phyloP scores from a whole-genome alignment of 495 filamentous ascomycete genomes.

The Astrocystis sublimbata region DNA sequence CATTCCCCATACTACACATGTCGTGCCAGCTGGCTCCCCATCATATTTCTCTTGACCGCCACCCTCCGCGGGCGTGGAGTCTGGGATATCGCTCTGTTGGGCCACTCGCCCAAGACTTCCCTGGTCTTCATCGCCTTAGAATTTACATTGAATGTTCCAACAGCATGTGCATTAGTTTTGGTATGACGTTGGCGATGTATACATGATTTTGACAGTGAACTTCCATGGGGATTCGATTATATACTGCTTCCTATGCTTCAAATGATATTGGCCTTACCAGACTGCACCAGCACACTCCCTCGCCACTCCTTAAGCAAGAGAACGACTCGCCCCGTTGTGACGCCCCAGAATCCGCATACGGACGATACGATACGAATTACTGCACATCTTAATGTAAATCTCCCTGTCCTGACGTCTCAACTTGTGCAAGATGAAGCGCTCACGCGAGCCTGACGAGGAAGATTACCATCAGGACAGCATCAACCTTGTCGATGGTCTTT shows the following conservation, averaged over 20 bases:
- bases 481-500: conserved; percentile 2
- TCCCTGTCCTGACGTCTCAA: conserved; percentile 23
- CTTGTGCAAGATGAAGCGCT: conserved; percentile 50
- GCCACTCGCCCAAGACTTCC: background rate
- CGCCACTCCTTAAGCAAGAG: background rate
- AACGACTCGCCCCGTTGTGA: background rate
- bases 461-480: conserved; percentile 15
- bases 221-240: background rate
- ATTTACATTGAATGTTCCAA: background rate
- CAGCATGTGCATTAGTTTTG: background rate
- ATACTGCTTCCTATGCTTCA: background rate
- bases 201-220: background rate
- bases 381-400: conserved; percentile 31
- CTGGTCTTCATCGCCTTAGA: background rate
- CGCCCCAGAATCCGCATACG: background rate
- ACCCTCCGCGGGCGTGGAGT: too few relatives aligned
- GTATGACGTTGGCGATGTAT: background rate
- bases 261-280: background rate
- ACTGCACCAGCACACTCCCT: background rate
- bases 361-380: background rate
- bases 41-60: too few relatives aligned
- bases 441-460: conserved; percentile 54
- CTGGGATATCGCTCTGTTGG: background rate
- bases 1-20: too few relatives aligned
- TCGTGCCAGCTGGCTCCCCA: too few relatives aligned